phyloP scores from a whole-genome alignment of 768 basidiomycete genomes.

The Phanerodontia chrysosporium region DNA sequence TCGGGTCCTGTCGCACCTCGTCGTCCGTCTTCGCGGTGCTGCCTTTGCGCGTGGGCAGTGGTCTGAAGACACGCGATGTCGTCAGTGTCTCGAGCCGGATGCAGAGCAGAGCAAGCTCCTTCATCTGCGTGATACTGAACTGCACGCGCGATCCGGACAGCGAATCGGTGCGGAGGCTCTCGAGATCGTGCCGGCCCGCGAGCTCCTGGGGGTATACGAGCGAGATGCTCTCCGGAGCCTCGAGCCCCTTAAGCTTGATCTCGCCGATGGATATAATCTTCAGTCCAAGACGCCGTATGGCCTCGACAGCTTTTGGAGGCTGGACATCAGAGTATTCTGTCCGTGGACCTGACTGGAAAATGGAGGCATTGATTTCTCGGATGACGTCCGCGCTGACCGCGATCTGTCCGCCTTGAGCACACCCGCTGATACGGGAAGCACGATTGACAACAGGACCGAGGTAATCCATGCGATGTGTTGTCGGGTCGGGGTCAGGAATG shows the following conservation, averaged over 20 bases:
- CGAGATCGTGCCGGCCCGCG: slow-evolving; percentile 61
- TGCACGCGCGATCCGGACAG: slow-evolving; percentile 49
- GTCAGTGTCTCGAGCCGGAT: slow-evolving; percentile 78
- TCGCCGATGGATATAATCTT: slow-evolving; percentile 78
- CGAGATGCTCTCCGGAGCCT: slow-evolving; percentile 86
- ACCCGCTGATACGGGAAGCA: slow-evolving; percentile 67
- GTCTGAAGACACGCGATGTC: slow-evolving; percentile 54
- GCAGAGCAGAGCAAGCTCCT: slow-evolving; percentile 66
- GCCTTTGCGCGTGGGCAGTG: slow-evolving; percentile 38
- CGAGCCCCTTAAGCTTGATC: slow-evolving; percentile 90
- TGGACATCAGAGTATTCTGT: slow-evolving; percentile 60
- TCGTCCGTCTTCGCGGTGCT: slow-evolving; percentile 33
- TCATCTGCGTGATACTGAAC: slow-evolving; percentile 71
- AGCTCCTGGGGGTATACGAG: slow-evolving; percentile 75
- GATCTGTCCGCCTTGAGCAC: slow-evolving; percentile 90
- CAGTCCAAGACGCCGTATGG: slow-evolving; percentile 68
- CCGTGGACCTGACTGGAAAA: slow-evolving; percentile 44
- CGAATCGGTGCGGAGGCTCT: slow-evolving; percentile 25
- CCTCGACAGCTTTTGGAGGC: slow-evolving; percentile 61
- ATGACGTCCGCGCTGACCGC: slow-evolving; percentile 87
- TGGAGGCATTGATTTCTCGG: slow-evolving; percentile 66
- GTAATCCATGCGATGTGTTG: slow-evolving; percentile 87
- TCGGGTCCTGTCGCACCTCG: slow-evolving; percentile 15
- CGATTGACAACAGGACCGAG: slow-evolving; percentile 96
- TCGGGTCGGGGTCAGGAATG: slow-evolving; percentile 76